Evolutionary conservation across 495 filamentous ascomycete genomes (phyloP).

Genomic region (Neurospora sp.): DNA sequence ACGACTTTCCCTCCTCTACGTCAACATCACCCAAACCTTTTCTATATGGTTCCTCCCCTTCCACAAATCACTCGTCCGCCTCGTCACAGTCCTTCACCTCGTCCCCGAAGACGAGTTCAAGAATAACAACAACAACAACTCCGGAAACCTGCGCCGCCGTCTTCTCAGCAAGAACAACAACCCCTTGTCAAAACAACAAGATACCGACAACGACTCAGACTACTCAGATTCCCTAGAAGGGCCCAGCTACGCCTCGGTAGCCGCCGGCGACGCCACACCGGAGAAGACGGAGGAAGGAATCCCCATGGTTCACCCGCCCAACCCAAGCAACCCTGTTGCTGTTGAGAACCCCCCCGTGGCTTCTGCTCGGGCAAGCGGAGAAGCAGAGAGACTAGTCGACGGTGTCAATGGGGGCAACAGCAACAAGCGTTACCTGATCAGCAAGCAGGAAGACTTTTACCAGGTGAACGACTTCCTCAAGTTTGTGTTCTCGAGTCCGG

Average conservation of each 20-base stretch:
- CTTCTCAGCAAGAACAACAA: neutral
- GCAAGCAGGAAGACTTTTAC: slow-evolving; percentile 72
- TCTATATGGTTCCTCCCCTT: slow-evolving; percentile 68
- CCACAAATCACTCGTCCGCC: slow-evolving; percentile 52
- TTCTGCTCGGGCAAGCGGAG: neutral
- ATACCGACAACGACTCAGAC: neutral
- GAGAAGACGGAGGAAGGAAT: neutral
- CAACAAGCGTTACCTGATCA: slow-evolving; percentile 51
- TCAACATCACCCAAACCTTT: slow-evolving; percentile 62
- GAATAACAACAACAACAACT: slow-evolving; percentile 1
- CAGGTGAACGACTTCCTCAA: slow-evolving; percentile 69
- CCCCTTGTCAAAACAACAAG: neutral
- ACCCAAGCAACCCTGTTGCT: neutral
- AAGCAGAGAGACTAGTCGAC: neutral
- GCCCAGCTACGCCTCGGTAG: slow-evolving; percentile 17
- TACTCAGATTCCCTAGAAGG: neutral
- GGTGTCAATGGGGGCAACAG: neutral
- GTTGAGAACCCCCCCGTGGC: neutral
- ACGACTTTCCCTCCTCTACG: slow-evolving; percentile 53
- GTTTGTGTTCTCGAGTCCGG: slow-evolving; percentile 46
- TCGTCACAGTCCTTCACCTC: slow-evolving; percentile 66
- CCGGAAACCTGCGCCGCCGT: neutral
- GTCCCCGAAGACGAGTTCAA: slow-evolving; percentile 17
- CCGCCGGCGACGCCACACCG: slow-evolving; percentile 1
- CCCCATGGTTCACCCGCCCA: neutral